phyloP scores from a whole-genome alignment of 2,329 filamentous ascomycete genomes.

The Phialocephala subalpina region DNA sequence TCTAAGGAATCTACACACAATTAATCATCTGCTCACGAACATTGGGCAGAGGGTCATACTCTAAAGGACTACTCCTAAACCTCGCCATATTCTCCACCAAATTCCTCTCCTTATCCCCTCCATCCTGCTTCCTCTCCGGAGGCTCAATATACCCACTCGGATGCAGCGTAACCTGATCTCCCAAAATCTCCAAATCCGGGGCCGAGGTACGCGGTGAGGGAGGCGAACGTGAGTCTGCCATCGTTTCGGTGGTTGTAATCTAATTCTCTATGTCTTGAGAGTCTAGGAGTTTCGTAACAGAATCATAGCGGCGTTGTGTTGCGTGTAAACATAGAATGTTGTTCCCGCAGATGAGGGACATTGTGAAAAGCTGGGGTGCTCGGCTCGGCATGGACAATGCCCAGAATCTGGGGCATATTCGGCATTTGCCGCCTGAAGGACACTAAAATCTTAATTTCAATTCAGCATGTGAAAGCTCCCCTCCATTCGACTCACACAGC shows the following conservation, averaged over 20 bases:
- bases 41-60: conserved; percentile 49
- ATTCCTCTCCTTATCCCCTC: conserved; percentile 69
- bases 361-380: conserved; percentile 17
- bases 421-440: not conserved
- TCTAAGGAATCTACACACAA: conserved; percentile 75
- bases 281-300: conserved; percentile 23
- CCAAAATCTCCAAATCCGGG: conserved; percentile 80
- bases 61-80: conserved; percentile 76
- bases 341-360: conserved; percentile 12
- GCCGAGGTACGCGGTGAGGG: conserved; percentile 57
- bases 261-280: not conserved
- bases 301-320: conserved; percentile 22
- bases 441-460: conserved; percentile 18
- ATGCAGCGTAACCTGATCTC: conserved; percentile 77
- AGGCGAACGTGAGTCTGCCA: conserved; percentile 44
- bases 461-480: conserved; percentile 31
- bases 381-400: conserved; percentile 16
- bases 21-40: conserved; percentile 13
- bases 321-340: conserved; percentile 18
- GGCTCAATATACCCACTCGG: conserved; percentile 73
- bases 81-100: conserved; percentile 85
- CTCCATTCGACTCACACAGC: conserved; percentile 1
- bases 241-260: conserved; percentile 35
- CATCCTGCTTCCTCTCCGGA: conserved; percentile 50
- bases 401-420: conserved; percentile 6